These are phyloP conservation scores for Colletotrichum godetiae DNA, from an alignment of 2,329 filamentous ascomycete genomes.

Conservation along the genomic window DNA sequence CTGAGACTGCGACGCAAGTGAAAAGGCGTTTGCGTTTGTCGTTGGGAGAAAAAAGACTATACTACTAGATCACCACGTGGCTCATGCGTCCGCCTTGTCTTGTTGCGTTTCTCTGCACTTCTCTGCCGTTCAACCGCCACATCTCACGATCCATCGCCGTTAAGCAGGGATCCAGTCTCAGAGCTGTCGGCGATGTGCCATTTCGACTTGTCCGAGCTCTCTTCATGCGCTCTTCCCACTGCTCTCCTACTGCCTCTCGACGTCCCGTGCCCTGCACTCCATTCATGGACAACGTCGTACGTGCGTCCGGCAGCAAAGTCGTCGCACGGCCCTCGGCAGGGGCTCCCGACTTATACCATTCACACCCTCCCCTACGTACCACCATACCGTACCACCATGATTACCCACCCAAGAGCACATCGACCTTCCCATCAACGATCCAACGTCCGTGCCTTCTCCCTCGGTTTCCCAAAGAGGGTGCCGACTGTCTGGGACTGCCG, in stretches of 20 bases:
- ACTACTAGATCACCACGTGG: constrained; percentile 11
- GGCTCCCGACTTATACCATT: background rate
- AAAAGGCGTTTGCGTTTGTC: constrained; percentile 13
- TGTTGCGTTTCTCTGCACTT: background rate
- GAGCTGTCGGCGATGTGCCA: background rate
- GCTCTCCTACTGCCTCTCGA: too few relatives aligned
- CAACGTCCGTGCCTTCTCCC: background rate
- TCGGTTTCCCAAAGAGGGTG: background rate
- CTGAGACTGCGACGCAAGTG: constrained; percentile 6
- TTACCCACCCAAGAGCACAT: background rate
- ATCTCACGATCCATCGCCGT: background rate
- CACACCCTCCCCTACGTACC: too few relatives aligned
- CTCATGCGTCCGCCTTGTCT: background rate
- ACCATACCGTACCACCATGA: too few relatives aligned
- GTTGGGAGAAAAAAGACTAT: constrained; percentile 2
- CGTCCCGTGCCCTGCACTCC: background rate
- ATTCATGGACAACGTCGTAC: background rate
- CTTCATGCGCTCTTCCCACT: background rate
- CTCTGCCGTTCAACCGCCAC: background rate
- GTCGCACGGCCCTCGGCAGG: background rate
- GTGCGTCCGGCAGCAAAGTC: background rate
- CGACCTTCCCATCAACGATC: background rate
- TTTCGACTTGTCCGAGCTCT: background rate
- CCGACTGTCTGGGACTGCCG: constrained; percentile 4
- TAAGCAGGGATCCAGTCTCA: background rate